Conservation (phyloP, 78 protist species). For the Dictyostelium intermedium region DNA sequence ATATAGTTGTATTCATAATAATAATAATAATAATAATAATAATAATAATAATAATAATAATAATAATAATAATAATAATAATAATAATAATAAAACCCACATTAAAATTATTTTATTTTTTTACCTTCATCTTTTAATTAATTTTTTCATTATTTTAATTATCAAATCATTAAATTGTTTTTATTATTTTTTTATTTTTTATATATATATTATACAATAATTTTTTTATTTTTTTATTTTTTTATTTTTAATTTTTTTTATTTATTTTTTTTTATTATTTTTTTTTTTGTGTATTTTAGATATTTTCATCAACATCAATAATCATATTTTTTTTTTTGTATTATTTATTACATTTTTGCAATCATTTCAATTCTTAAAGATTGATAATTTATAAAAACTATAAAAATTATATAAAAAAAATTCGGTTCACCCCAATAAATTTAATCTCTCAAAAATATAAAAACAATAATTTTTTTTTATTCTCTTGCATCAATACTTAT, state of each 20-base stretch:
- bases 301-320: slow-evolving; percentile 5
- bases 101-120: too few relatives aligned
- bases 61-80: too few relatives aligned
- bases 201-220: not conserved
- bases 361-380: not conserved
- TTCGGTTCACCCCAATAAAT: not conserved
- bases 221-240: not conserved
- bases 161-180: not conserved
- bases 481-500: too few relatives aligned
- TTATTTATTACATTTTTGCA: not conserved
- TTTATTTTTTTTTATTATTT: too few relatives aligned
- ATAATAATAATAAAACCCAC: not conserved
- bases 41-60: too few relatives aligned
- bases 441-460: not conserved
- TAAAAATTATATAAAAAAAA: not conserved
- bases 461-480: not conserved
- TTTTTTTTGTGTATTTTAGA: not conserved
- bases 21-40: too few relatives aligned
- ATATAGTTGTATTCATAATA: too few relatives aligned
- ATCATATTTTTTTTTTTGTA: not conserved
- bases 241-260: not conserved
- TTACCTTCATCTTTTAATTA: not conserved
- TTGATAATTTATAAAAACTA: not conserved
- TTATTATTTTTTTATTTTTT: not conserved
- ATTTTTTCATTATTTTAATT: not conserved